Evolutionary conservation across 768 basidiomycete genomes (phyloP), one percentile per base, ranked within the genome.

Genomic region (Pleurotus sapidus): DNA sequence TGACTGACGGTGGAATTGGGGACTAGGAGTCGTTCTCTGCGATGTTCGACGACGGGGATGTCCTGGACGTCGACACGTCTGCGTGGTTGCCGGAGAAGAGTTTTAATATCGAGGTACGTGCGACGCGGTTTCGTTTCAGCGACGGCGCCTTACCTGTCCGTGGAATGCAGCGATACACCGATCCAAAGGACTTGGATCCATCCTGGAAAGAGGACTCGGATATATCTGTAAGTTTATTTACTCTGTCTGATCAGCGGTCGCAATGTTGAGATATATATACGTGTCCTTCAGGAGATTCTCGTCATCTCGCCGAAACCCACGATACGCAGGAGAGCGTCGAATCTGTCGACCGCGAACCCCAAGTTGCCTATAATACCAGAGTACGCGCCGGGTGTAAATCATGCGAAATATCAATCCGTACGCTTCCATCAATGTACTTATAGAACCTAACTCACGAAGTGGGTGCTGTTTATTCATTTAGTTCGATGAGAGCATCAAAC

Each of bases 341-440:
- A 30, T 6, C 51, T 42, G 5, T 53, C 51, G 8, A 42, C 20
- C n/a, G 30, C 38, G 14, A 38, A 53, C 11, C 9, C 15, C 3
- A 53, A 53, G 8, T n/a, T 53, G 7, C 37, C 34, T 12, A 24
- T 39, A 18, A 53, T 53, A 15, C 34, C 37, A 5, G 51, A 53
- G n/a, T 39, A 53, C 25, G 4, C 39, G 14, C 51, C 51, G 20
- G 51, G 39, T n/a, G 51, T 42, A 8, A 40, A 18, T 12, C 51
- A 53, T 14, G 15, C 18, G 18, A 53, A 53, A 39, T 53, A 39
- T n/a, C 8, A 37, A 53, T 53, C 51, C 5, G 51, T 53, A n/a
- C 34, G 51, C 40, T 5, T 40, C 15, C 12, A 39, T 14, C 38
- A 8, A 7, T 5, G 37, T 30, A 15, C 30, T 9, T 30, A 30